Base-by-base conservation (phyloP, 495 filamentous ascomycete genomes). In the Cercophora samala region DNA sequence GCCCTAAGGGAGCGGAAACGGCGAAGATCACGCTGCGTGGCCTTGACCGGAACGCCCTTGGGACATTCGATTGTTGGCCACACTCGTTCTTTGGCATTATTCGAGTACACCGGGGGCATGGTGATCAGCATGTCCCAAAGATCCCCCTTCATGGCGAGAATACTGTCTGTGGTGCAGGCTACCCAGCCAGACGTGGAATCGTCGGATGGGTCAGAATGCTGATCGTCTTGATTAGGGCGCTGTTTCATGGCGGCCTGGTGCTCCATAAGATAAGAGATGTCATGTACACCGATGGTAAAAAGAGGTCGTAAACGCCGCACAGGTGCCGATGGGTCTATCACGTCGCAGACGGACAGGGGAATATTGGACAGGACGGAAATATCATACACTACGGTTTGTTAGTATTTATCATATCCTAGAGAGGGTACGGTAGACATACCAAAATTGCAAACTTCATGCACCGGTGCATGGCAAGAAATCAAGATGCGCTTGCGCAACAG, bases 141-240 rank as follows among this genome's bases (percentile, higher is more conserved):
- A 19, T 88, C 82, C 26, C 86, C 82, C 76, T 97, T 99, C 77
- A 90, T 90, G 65, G 85, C 86, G 46, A 99, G 83, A 62, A 99
- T 90, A 72, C 88, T 93, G 75, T 99, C 95, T 23, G 95, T 98
- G 32, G 93, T 95, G 76, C 93, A 97, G 1, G 95, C 95, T 58
- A 97, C 86, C 93, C 93, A 98, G 15, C 91, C 88, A 1, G 86
- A 81, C 13, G 85, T 84, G 23, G 78, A 74, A 46, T 88, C 89
- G 15, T 82, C 78, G 19, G 67, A 58, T 6, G 67, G 58, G 17
- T 66, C 63, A 58, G 72, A 66, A 17, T 65, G 64, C 25, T 76
- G 72, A 13, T 73, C 66, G 63, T 64, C 69, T 15, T 65, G 72
- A 59, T 58, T 66, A 60, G 60, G 63, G 3, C 61, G 67, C 15